These are phyloP conservation scores for Coelastrella sp. DNA, from an alignment of 139 green algal species.

Conservation along the genomic window DNA sequence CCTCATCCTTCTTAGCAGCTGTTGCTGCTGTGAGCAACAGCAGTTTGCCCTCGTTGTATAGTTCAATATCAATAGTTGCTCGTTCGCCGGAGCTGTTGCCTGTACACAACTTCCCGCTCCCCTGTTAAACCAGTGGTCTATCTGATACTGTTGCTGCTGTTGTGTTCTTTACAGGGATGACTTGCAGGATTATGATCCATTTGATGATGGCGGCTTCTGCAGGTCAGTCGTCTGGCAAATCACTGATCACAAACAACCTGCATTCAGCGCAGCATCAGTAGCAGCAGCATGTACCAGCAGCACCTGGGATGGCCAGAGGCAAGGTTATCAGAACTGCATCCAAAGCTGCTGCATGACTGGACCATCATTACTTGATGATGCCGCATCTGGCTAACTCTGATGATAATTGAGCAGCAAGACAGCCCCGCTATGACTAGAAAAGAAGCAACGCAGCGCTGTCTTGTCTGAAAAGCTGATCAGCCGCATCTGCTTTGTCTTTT, in stretches of 20 bases:
- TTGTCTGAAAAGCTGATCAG: not conserved
- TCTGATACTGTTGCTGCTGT: not conserved
- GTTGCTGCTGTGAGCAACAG: no score
- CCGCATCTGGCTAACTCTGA: no score
- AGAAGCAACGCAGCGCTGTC: no score
- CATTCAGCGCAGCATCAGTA: not conserved
- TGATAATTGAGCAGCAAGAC: no score
- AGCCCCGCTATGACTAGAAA: no score
- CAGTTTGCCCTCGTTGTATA: no score
- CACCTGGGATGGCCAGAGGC: not conserved
- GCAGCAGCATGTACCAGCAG: not conserved
- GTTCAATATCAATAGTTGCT: no score
- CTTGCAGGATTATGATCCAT: constrained; percentile 75
- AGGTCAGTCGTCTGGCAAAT: constrained; percentile 48
- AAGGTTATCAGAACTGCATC: not conserved
- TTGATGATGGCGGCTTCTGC: constrained; percentile 82
- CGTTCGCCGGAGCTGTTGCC: no score
- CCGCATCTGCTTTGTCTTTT: not conserved
- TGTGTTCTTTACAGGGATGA: constrained; percentile 67
- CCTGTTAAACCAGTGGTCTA: not conserved
- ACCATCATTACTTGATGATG: not conserved
- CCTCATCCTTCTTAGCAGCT: no score
- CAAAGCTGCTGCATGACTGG: not conserved
- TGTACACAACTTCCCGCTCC: no score
- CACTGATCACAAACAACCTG: not conserved